Conservation (phyloP, 306 rosid genomes). For the Betula pendula region DNA sequence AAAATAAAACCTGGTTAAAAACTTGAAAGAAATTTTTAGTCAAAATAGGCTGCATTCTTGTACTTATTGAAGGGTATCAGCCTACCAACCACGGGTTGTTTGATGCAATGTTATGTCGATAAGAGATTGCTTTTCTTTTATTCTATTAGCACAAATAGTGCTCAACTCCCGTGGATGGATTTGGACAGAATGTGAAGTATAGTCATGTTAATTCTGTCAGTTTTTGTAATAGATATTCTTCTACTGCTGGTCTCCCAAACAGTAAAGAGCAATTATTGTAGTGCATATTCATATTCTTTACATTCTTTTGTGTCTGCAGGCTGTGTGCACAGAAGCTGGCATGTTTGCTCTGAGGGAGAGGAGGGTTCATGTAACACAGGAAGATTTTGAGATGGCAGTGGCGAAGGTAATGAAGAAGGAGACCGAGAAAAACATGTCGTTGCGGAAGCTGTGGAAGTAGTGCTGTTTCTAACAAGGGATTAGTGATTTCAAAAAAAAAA, state of each 20-base stretch:
- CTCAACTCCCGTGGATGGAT: slow-evolving; percentile 1
- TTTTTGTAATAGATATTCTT: neutral
- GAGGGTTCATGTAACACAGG: slow-evolving; percentile 94
- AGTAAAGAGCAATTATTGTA: neutral
- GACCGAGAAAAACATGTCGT: slow-evolving; percentile 87
- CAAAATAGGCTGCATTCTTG: neutral
- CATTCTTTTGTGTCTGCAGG: slow-evolving; percentile 43
- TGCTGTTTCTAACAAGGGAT: too few relatives aligned
- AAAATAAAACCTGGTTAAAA: neutral
- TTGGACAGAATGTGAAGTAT: neutral
- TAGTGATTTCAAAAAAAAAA: too few relatives aligned
- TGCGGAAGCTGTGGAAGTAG: slow-evolving; percentile 97
- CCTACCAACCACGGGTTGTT: neutral
- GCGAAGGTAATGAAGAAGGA: slow-evolving; percentile 99
- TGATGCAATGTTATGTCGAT: neutral
- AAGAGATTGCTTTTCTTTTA: neutral
- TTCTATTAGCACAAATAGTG: neutral
- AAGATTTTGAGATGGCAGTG: slow-evolving; percentile 99
- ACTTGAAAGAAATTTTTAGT: neutral
- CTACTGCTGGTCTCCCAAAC: neutral
- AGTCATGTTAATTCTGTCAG: neutral
- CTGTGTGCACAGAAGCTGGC: slow-evolving; percentile 99
- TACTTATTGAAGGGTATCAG: neutral
- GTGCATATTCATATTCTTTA: neutral
- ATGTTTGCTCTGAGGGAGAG: slow-evolving; percentile 98